Percentiles rank a stretch among this genome's conserved stretches.
phyloP scores from a whole-genome alignment of 345 rosid genomes.

The Acer yangbiense region DNA sequence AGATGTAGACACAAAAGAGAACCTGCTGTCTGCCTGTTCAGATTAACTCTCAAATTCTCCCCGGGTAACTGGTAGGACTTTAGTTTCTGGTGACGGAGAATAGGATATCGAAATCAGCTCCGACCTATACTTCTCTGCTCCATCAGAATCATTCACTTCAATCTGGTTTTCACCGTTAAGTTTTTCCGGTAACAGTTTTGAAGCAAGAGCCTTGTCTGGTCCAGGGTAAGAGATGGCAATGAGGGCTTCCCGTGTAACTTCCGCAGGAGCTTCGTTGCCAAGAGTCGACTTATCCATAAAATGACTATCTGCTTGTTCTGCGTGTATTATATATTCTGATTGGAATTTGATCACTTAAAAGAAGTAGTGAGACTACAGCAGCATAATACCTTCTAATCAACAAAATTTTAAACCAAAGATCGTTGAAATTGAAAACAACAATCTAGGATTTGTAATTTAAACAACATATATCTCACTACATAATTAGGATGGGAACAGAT shows the following conservation, averaged over 20 bases:
- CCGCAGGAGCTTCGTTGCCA: slow-evolving; percentile 22
- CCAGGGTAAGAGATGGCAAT: slow-evolving; percentile 28
- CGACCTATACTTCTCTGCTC: slow-evolving; percentile 30
- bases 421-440: no score
- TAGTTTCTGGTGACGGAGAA: slow-evolving; percentile 11
- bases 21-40: no score
- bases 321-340: background rate
- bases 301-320: slow-evolving; percentile 19
- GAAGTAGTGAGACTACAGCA: background rate
- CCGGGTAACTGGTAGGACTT: slow-evolving; percentile 1
- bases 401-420: background rate
- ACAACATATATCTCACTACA: no score
- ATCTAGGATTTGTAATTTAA: no score
- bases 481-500: no score
- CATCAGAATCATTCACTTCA: slow-evolving; percentile 15
- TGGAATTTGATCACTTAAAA: background rate
- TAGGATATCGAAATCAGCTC: slow-evolving; percentile 33
- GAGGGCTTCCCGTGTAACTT: slow-evolving; percentile 33
- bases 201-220: slow-evolving; percentile 19
- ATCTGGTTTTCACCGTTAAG: background rate
- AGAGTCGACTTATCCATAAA: slow-evolving; percentile 33
- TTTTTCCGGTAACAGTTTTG: slow-evolving; percentile 8
- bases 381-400: background rate
- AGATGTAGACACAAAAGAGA: background rate
- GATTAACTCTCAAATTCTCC: background rate